Base-by-base conservation (phyloP, 2,329 filamentous ascomycete species). In the Xylaria arbuscula region DNA sequence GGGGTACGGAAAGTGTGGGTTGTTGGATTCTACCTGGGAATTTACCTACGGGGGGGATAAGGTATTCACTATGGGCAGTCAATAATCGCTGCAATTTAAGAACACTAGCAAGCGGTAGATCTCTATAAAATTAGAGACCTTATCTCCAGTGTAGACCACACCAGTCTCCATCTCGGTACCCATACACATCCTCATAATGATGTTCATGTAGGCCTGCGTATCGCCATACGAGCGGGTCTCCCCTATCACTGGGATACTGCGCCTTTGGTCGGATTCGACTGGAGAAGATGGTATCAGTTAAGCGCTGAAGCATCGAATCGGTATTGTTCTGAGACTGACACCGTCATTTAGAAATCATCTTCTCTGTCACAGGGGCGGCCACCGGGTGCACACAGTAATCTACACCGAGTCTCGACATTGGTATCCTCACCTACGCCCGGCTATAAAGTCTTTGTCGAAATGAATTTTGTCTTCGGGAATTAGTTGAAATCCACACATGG, bases 241-340 rank as follows among this genome's bases (percentile, higher is more conserved):
- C 60, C 60, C n/a, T 11, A 5, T 24, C 28, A 34, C 38, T 34
- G 60, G 60, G 47, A 62, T 47, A 34, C n/a, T 17, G 28, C 45
- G 50, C 28, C 10, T 6, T 34, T 19, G 15, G 8, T 22, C 6
- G 22, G 15, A 17, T 6, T 11, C 5, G 7, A n/a, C 36, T 45
- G 5, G 36, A 32, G 22, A 28, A 53, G 10, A 54, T 47, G 24
- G 11, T 17, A 7, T 32, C 11, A 15, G 11, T 34, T 55, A n/a
- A 36, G 38, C 48, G 24, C 55, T 57, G 38, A 7, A 36, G 17
- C 5, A 15, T 54, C 6, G n/a, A 19, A 10, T 24, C 8, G 22
- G 8, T 45, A n/a, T 38, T 54, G 45, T 38, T 22, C 17, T 53
- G 19, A 19, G 17, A 0, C 50, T 62, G 24, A 36, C 50, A 55